Evolutionary conservation across 108 stramenopile species (phyloP).

Genomic region (Skeletonema tropicum): DNA sequence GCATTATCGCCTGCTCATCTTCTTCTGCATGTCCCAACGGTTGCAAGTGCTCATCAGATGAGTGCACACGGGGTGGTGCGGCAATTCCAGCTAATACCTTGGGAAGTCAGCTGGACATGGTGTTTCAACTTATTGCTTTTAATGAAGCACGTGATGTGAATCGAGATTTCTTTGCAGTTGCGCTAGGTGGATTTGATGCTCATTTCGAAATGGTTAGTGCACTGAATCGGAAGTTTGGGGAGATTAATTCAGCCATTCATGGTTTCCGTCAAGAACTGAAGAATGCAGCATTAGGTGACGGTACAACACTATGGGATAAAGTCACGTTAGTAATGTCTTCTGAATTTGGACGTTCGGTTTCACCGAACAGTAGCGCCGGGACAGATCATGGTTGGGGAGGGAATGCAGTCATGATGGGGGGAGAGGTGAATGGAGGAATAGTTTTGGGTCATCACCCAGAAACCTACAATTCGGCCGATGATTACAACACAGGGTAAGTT

Average conservation of each 20-base stretch:
- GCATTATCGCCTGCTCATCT: too few species aligned
- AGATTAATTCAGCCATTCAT: constrained; percentile 43
- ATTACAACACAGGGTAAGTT: constrained; percentile 19
- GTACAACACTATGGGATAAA: constrained; percentile 46
- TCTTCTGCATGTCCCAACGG: too few species aligned
- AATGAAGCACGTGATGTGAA: constrained; percentile 43
- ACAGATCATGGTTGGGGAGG: constrained; percentile 34
- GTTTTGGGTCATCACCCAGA: constrained; percentile 30
- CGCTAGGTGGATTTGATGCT: constrained; percentile 62
- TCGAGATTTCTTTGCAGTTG: constrained; percentile 60
- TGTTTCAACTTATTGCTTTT: constrained; percentile 50
- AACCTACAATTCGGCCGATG: constrained; percentile 8
- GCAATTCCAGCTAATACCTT: neutral
- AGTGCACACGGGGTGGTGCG: too few species aligned
- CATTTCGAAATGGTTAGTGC: constrained; percentile 26
- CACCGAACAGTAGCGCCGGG: constrained; percentile 34
- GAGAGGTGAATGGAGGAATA: constrained; percentile 35
- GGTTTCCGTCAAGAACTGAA: constrained; percentile 41
- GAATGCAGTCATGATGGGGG: constrained; percentile 46
- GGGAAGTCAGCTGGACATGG: constrained; percentile 25
- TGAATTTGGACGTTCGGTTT: constrained; percentile 66
- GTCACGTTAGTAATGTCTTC: constrained; percentile 56
- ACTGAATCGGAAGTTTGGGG: constrained; percentile 7
- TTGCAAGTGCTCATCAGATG: too few species aligned
- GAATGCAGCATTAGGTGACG: constrained; percentile 25